Percentiles rank a stretch among this genome's conserved stretches.
These are phyloP conservation scores for Trichophyton simii DNA, from an alignment of 2,329 filamentous ascomycete genomes.

Conservation along the genomic window DNA sequence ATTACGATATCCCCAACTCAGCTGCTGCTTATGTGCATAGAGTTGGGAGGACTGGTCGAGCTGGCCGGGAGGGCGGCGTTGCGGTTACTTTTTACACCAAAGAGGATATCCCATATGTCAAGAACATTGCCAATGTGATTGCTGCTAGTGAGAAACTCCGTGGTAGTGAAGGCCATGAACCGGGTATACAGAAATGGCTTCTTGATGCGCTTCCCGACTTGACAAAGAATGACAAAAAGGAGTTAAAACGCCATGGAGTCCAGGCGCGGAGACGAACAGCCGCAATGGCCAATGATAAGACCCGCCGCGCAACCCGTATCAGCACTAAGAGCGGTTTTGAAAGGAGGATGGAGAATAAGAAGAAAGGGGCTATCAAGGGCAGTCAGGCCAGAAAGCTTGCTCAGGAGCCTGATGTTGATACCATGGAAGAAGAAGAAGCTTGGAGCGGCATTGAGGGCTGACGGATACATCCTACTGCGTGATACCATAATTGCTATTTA, in stretches of 20 bases:
- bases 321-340: conserved; percentile 47
- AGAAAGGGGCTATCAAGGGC: conserved; percentile 33
- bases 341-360: conserved; percentile 34
- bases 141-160: conserved; percentile 63
- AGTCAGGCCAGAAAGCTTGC: conserved; percentile 26
- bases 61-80: conserved; percentile 73
- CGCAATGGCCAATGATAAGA: conserved; percentile 23
- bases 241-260: conserved; percentile 68
- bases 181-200: conserved; percentile 68
- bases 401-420: conserved; percentile 11
- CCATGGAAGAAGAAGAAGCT: conserved; percentile 21
- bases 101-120: conserved; percentile 82
- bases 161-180: conserved; percentile 38
- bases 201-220: conserved; percentile 75
- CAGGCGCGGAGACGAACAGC: conserved; percentile 49
- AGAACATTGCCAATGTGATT: conserved; percentile 88
- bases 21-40: conserved; percentile 86
- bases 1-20: conserved; percentile 92
- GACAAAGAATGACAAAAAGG: conserved; percentile 70
- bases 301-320: conserved; percentile 51
- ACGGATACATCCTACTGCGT: background rate
- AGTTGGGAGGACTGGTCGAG: conserved; percentile 79
- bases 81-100: conserved; percentile 92
- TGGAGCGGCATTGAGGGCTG: conserved; percentile 32
- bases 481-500: background rate